Evolutionary conservation across 2,329 filamentous ascomycete genomes (phyloP).

Genomic region (Fusarium cicatricum): DNA sequence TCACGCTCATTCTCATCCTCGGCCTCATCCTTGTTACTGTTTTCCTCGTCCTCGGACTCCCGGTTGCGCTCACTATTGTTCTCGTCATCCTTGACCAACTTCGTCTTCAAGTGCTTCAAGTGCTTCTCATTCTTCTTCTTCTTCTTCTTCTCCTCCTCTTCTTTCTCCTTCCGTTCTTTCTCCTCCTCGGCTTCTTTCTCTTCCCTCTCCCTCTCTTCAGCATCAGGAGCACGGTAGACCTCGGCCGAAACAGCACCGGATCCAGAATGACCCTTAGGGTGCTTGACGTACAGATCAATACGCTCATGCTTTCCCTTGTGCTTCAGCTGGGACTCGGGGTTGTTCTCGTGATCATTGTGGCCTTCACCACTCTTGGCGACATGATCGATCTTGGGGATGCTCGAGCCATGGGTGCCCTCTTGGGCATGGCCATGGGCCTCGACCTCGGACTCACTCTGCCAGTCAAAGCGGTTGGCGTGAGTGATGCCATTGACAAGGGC

Average conservation of each 20-base stretch:
- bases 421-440: slow-evolving; percentile 3
- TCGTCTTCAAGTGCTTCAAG: neutral
- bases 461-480: slow-evolving; percentile 27
- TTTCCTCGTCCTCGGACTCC: neutral
- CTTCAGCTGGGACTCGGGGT: neutral
- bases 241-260: neutral
- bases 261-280: neutral
- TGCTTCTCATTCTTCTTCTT: slow-evolving; percentile 5
- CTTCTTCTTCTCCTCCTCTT: neutral
- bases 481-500: slow-evolving; percentile 35
- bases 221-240: neutral
- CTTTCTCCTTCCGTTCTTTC: slow-evolving; percentile 3
- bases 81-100: neutral
- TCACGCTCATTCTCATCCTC: neutral
- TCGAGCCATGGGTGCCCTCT: neutral
- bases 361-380: neutral
- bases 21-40: slow-evolving; percentile 5
- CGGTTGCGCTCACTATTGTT: neutral
- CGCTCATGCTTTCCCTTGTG: slow-evolving; percentile 10
- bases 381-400: slow-evolving; percentile 1
- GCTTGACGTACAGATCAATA: slow-evolving; percentile 6
- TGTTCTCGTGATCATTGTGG: no score
- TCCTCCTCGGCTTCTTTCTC: neutral
- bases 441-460: slow-evolving; percentile 8
- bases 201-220: slow-evolving; percentile 3